These are phyloP conservation scores for Leishmania lainsoni DNA, from an alignment of 208 protist species.

Conservation along the genomic window DNA sequence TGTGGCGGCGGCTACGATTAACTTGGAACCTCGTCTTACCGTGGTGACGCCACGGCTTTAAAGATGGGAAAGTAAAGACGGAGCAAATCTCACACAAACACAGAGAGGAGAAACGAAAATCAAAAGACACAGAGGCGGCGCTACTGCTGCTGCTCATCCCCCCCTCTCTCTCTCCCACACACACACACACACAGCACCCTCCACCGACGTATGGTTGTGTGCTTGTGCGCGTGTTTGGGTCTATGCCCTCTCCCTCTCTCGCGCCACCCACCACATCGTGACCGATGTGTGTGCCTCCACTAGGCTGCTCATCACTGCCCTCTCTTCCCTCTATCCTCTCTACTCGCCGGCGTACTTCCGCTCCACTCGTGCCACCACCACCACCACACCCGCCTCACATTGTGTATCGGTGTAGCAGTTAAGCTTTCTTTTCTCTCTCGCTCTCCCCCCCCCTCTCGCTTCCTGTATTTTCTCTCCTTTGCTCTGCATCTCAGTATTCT, in stretches of 20 bases:
- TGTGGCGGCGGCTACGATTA: neutral
- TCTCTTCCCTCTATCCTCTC: too few relatives aligned
- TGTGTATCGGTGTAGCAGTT: too few relatives aligned
- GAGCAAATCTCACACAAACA: neutral
- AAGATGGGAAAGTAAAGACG: neutral
- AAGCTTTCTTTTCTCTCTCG: constrained; percentile 13
- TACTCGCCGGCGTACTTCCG: too few relatives aligned
- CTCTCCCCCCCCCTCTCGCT: neutral
- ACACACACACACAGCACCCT: too few relatives aligned
- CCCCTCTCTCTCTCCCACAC: neutral
- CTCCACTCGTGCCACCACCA: too few relatives aligned
- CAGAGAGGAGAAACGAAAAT: neutral
- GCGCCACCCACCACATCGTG: neutral
- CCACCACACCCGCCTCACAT: too few relatives aligned
- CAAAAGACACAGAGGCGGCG: neutral
- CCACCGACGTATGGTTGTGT: neutral
- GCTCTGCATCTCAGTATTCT: neutral
- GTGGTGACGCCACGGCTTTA: neutral
- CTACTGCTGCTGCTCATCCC: neutral
- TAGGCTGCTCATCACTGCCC: neutral
- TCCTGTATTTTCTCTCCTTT: neutral
- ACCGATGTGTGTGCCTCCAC: neutral
- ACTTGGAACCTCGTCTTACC: neutral
- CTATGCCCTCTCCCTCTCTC: neutral
- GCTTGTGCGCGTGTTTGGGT: neutral